Conservation (phyloP, 768 basidiomycete species). For the Amanita muscaria region DNA sequence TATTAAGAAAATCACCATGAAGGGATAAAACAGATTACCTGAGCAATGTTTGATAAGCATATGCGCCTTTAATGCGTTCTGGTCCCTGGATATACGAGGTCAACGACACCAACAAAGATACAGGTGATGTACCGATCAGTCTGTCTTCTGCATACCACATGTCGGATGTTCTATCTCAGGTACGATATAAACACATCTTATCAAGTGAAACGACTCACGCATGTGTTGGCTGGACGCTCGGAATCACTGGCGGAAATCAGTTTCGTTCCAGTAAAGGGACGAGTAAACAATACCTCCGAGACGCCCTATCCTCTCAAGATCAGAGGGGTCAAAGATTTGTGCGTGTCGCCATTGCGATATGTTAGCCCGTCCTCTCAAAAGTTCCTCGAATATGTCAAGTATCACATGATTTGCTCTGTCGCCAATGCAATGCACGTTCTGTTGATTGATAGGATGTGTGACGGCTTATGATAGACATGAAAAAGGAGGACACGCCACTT, state of each 20-base stretch:
- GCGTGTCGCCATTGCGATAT: slow-evolving; percentile 60
- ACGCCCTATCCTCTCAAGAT: slow-evolving; percentile 58
- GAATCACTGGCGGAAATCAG: slow-evolving; percentile 52
- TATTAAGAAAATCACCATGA: background rate
- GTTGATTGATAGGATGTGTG: too few relatives aligned
- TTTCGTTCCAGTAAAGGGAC: background rate
- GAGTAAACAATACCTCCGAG: slow-evolving; percentile 57
- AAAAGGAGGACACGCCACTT: slow-evolving; percentile 52
- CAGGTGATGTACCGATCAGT: too few relatives aligned
- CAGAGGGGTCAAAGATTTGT: slow-evolving; percentile 70
- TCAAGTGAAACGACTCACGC: too few relatives aligned
- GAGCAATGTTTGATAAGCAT: slow-evolving; percentile 78
- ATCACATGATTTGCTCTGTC: slow-evolving; percentile 82
- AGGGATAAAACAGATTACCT: slow-evolving; percentile 29
- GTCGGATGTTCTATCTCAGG: slow-evolving; percentile 63
- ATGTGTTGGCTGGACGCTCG: slow-evolving; percentile 91
- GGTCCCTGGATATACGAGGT: slow-evolving; percentile 45
- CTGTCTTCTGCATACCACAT: slow-evolving; percentile 89
- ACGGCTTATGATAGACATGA: too few relatives aligned
- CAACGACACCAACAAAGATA: background rate
- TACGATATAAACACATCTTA: too few relatives aligned
- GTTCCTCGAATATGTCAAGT: slow-evolving; percentile 73
- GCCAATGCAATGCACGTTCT: slow-evolving; percentile 89
- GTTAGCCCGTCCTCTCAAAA: slow-evolving; percentile 34
- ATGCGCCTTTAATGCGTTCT: slow-evolving; percentile 77